phyloP scores from a whole-genome alignment of 495 filamentous ascomycete genomes.

The Penicillium ochrochloron region DNA sequence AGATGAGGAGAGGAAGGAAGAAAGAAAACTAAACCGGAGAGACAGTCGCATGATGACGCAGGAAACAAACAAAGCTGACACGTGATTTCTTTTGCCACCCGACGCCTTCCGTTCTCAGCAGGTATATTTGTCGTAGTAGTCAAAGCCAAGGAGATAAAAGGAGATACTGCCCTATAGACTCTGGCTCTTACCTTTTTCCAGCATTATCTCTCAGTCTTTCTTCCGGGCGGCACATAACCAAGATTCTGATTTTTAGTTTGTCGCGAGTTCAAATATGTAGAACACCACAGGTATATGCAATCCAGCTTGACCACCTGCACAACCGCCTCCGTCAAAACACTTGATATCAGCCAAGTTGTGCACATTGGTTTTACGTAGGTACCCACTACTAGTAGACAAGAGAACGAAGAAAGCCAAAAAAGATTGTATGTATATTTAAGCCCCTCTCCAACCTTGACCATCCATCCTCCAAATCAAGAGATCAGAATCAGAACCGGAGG shows the following conservation, averaged over 20 bases:
- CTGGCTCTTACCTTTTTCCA: too few species aligned
- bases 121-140: not conserved
- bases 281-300: too few species aligned
- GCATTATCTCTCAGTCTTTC: too few species aligned
- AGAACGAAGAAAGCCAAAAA: not conserved
- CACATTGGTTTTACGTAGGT: too few species aligned
- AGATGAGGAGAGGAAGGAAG: not conserved
- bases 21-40: not conserved
- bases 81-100: constrained; percentile 20
- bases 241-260: too few species aligned
- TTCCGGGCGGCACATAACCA: too few species aligned
- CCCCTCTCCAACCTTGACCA: constrained; percentile 6
- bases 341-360: too few species aligned
- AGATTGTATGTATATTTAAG: constrained; percentile 17
- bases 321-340: too few species aligned
- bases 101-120: not conserved
- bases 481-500: not conserved
- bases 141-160: not conserved
- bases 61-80: constrained; percentile 24
- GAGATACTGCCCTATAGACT: not conserved
- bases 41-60: constrained; percentile 24
- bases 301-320: too few species aligned
- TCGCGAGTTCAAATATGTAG: too few species aligned
- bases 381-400: not conserved
- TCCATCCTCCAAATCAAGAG: constrained; percentile 6